A percentile compares a stretch with the other conserved stretches of the same genome.
Evolutionary conservation across 371 early-diverging fungal species (phyloP).

Genomic region (Dinochytrium kinnereticum): DNA sequence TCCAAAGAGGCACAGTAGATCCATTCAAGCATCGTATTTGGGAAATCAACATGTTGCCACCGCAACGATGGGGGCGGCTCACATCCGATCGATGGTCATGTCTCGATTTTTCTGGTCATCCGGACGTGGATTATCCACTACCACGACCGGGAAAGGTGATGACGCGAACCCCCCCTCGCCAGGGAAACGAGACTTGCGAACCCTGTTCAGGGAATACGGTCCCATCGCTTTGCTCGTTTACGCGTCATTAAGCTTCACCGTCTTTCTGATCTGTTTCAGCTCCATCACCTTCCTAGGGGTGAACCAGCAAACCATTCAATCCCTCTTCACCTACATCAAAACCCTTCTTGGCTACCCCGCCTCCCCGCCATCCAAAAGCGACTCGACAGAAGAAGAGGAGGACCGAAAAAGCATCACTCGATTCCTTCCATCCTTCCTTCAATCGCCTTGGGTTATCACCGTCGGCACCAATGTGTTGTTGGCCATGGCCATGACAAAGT

Average conservation of each 20-base stretch:
- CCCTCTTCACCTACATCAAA: slow-evolving; percentile 26
- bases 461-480: slow-evolving; percentile 46
- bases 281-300: slow-evolving; percentile 48
- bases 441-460: slow-evolving; percentile 32
- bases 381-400: slow-evolving; percentile 17
- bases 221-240: slow-evolving; percentile 45
- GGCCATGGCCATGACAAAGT: slow-evolving; percentile 57
- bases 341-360: slow-evolving; percentile 29
- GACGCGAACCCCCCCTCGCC: background rate
- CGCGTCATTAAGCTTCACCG: slow-evolving; percentile 40
- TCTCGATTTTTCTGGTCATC: no score
- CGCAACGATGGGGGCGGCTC: no score
- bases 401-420: slow-evolving; percentile 9
- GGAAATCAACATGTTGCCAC: no score
- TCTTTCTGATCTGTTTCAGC: slow-evolving; percentile 42
- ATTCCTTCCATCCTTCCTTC: slow-evolving; percentile 39
- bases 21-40: no score
- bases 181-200: slow-evolving; percentile 33
- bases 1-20: no score
- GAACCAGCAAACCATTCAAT: slow-evolving; percentile 33
- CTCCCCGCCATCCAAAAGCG: background rate
- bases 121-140: no score
- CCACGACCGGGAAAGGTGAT: no score
- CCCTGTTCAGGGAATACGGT: slow-evolving; percentile 49
- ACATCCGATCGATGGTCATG: no score